Conservation (phyloP, 257 asterid species). For the Nemophila menziesii region DNA sequence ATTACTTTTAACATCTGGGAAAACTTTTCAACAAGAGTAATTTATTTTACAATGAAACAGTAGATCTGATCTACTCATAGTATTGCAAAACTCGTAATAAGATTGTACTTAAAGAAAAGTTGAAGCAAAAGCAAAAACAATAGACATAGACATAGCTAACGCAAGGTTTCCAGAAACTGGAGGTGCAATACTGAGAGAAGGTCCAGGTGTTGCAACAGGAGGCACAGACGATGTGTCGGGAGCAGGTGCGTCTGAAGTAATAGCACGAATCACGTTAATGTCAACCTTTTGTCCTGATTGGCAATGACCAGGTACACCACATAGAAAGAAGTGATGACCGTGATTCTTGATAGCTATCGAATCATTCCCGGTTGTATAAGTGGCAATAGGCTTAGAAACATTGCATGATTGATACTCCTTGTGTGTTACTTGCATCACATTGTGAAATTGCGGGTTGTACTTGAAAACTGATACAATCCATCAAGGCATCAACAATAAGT, state of each 20-base stretch:
- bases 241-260: slow-evolving; percentile 17
- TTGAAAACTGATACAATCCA: slow-evolving; percentile 62
- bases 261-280: slow-evolving; percentile 43
- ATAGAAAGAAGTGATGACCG: slow-evolving; percentile 73
- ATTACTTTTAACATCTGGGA: no score
- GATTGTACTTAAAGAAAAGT: neutral
- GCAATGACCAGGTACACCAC: slow-evolving; percentile 82
- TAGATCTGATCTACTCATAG: neutral
- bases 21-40: no score
- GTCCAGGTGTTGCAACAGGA: slow-evolving; percentile 31
- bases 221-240: slow-evolving; percentile 33
- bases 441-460: slow-evolving; percentile 75
- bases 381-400: slow-evolving; percentile 56
- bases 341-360: slow-evolving; percentile 38
- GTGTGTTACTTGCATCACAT: slow-evolving; percentile 75
- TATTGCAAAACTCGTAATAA: neutral
- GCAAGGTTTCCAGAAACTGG: slow-evolving; percentile 10
- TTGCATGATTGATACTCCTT: slow-evolving; percentile 49
- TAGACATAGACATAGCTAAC: slow-evolving; percentile 14
- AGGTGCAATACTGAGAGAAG: slow-evolving; percentile 39
- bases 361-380: slow-evolving; percentile 76
- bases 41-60: no score
- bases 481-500: neutral
- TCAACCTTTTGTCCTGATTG: slow-evolving; percentile 78
- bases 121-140: slow-evolving; percentile 10